Evolutionary conservation across 176 grass and related monocot genomes (phyloP), one percentile per base, ranked within the genome.

Genomic region (Phyllostachys edulis): DNA sequence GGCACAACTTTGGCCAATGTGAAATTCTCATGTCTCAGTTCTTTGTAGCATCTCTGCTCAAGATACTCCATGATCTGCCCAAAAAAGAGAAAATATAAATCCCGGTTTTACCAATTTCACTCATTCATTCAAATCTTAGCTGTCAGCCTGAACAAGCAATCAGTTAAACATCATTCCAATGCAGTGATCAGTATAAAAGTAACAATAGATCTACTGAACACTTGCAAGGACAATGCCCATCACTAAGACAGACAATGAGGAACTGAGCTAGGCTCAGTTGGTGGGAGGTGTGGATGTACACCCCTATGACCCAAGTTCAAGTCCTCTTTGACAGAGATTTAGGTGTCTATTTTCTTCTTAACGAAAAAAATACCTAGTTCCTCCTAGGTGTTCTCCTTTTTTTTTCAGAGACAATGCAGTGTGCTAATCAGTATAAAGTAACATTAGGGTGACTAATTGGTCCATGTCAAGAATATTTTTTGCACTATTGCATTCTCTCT

Each of bases 31-130:
- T 92, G 89, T 62, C 93, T 87, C 85, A 99, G 89, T 87, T 99
- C 93, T 87, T 99, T 99, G 65, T 92, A 99, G 62, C 78, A 99
- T 83, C 92, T 96, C 80, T 90, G 93, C 49, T 99, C 96, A 77
- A 99, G 86, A 84, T 88, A 88, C 66, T 93, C 79, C 63, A 89
- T 92, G 66, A 99, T 99, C 96, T 99, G 86, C 64, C 54, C 56
- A 67, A 52, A 46, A 27, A 81, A 83, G 24, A 29, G 54, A 27
- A 23, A 65, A 81, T 24, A 47, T 67, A 47, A 82, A 78, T 57
- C 50, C 27, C 50, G 29, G 10, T 41, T 76, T 72, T 23, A 44
- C n/a, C 23, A 44, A 80, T 49, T 32, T 42, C 67, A 66, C 16
- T 61, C 47, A 46, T 75, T 75, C 67, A 40, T 57, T 67, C 11